phyloP scores from a whole-genome alignment of 345 rosid species.

The Murraya koenigii region DNA sequence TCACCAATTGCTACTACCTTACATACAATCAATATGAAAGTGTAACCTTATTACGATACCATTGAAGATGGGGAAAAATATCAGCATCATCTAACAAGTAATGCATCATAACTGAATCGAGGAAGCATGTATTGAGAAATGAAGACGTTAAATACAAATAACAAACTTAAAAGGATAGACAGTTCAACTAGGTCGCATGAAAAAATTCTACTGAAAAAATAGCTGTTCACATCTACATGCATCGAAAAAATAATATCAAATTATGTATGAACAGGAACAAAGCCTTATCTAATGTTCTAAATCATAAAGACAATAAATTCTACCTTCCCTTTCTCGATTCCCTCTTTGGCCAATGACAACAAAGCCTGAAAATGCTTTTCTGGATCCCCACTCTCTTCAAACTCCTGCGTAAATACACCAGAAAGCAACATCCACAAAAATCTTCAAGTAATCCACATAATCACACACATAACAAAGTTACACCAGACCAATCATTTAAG shows the following conservation, averaged over 20 bases:
- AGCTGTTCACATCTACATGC: neutral
- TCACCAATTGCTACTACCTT: slow-evolving; percentile 97
- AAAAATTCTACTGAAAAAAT: neutral
- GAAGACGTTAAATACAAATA: neutral
- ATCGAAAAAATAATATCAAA: neutral
- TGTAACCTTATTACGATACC: neutral
- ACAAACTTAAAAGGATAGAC: neutral
- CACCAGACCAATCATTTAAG: slow-evolving; percentile 2
- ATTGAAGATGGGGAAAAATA: slow-evolving; percentile 1
- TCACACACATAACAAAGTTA: neutral
- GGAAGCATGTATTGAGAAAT: neutral
- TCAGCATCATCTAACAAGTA: neutral
- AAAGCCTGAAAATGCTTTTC: slow-evolving; percentile 83
- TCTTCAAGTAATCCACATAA: slow-evolving; percentile 4
- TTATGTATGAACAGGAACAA: neutral
- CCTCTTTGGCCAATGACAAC: slow-evolving; percentile 73
- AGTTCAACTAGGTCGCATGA: neutral
- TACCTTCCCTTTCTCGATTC: slow-evolving; percentile 91
- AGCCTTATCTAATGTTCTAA: neutral
- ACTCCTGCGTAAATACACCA: slow-evolving; percentile 50
- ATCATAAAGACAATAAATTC: neutral
- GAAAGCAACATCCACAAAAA: slow-evolving; percentile 16
- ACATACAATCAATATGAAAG: slow-evolving; percentile 13
- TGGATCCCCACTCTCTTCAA: slow-evolving; percentile 87
- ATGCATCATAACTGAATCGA: neutral